Percentiles rank a stretch among this genome's conserved stretches.
phyloP scores from a whole-genome alignment of 2,329 filamentous ascomycete species.

The Metarhizium anisopliae region DNA sequence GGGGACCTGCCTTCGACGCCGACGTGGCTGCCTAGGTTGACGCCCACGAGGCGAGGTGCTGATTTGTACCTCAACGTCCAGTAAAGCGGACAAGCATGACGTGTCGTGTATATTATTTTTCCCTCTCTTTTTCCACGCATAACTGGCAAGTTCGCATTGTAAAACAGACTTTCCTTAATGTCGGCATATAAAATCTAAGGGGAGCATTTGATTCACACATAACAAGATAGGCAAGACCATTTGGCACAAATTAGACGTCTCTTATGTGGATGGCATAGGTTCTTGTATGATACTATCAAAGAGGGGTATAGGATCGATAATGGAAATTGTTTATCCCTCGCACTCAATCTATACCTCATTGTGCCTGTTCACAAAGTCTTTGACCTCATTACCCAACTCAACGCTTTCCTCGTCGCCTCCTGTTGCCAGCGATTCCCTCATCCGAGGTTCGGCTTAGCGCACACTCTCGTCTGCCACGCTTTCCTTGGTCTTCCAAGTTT shows the following conservation, averaged over 20 bases:
- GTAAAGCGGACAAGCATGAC: constrained; percentile 14
- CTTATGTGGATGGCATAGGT: constrained; percentile 6
- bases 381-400: background rate
- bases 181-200: background rate
- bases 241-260: background rate
- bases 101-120: too few relatives aligned
- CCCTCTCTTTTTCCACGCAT: background rate
- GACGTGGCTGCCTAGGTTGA: constrained; percentile 46
- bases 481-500: constrained; percentile 12
- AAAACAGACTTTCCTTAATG: background rate
- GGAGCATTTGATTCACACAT: background rate
- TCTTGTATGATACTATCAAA: constrained; percentile 16
- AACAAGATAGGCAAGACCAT: background rate
- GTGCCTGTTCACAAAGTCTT: background rate
- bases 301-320: constrained; percentile 10
- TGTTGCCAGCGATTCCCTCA: constrained; percentile 18
- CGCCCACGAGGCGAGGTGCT: constrained; percentile 56
- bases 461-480: constrained; percentile 23
- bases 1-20: constrained; percentile 13
- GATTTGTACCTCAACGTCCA: constrained; percentile 53
- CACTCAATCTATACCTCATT: background rate
- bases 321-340: background rate
- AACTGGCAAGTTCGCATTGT: background rate
- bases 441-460: constrained; percentile 27
- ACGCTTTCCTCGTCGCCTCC: background rate